phyloP scores from a whole-genome alignment of 2,329 filamentous ascomycete species.

The Xylariales sp. region DNA sequence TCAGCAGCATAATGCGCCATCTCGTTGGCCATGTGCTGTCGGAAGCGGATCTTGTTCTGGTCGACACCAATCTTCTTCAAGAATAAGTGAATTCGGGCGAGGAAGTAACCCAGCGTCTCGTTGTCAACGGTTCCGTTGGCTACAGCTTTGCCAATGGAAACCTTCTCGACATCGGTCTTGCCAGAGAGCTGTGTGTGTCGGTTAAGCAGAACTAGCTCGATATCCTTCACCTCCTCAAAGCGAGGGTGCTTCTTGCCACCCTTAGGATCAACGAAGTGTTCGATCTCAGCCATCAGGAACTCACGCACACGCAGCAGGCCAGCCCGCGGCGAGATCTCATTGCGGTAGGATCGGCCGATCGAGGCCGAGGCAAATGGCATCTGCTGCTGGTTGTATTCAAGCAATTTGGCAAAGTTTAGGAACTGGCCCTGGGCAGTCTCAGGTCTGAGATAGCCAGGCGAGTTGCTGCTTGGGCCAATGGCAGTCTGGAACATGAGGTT shows the following conservation, averaged over 20 bases:
- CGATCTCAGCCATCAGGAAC: slow-evolving; percentile 98
- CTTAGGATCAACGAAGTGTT: slow-evolving; percentile 95
- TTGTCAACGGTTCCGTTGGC: slow-evolving; percentile 82
- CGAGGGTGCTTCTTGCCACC: slow-evolving; percentile 91
- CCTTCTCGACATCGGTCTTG: slow-evolving; percentile 68
- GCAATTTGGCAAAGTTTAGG: slow-evolving; percentile 75
- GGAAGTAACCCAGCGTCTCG: slow-evolving; percentile 96
- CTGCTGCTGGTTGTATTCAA: slow-evolving; percentile 90
- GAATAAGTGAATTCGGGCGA: slow-evolving; percentile 90
- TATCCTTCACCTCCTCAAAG: slow-evolving; percentile 78
- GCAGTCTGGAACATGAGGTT: slow-evolving; percentile 98
- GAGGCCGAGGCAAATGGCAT: slow-evolving; percentile 98
- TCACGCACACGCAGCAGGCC: slow-evolving; percentile 92
- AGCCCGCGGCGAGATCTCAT: slow-evolving; percentile 91
- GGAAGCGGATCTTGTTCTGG: slow-evolving; percentile 83
- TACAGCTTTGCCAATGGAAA: slow-evolving; percentile 84
- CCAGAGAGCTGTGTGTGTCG: slow-evolving; percentile 82
- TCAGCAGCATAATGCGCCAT: slow-evolving; percentile 90
- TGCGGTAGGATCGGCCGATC: slow-evolving; percentile 96
- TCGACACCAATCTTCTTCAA: slow-evolving; percentile 85
- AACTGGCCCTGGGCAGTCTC: slow-evolving; percentile 99
- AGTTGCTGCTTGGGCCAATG: slow-evolving; percentile 88
- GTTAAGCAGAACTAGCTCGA: slow-evolving; percentile 81
- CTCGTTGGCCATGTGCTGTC: slow-evolving; percentile 84
- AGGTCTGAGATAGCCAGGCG: slow-evolving; percentile 80